Evolutionary conservation across 2,329 filamentous ascomycete genomes (phyloP), one percentile per base, ranked within the genome.

Genomic region (Xylariaceae sp.): DNA sequence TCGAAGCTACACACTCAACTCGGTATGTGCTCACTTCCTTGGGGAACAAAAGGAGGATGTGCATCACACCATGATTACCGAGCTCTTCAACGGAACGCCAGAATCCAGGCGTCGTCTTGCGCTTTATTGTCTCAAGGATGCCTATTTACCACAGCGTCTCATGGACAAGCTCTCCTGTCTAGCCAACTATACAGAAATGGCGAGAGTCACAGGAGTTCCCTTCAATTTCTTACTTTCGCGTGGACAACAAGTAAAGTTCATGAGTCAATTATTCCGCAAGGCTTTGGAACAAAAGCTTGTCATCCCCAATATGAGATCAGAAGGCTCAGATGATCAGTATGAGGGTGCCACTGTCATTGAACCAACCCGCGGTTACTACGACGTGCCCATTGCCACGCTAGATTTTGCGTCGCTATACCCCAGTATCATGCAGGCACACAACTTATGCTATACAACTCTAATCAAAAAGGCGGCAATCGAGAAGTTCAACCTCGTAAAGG

Each of bases 111-210:
- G 95, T 61, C 85, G 94, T 71, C 73, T 99, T 43, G 94, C 94
- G 1, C 82, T 99, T 1, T 99, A 99, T 74, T 99, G 94, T 71
- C 71, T 99, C 58, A 99, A 99, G 70, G 95, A 99, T 73, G 94
- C 94, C 0, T 99, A 96, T 62, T 77, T 99, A 3, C 94, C 94
- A 1, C 91, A 97, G 64, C 77, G 95, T 52, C 71, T 99, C 45
- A 91, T 99, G 85, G 94, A 99, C 66, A 99, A 99, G 69, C 77
- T 99, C 22, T 97, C 95, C 65, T 97, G 94, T 70, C 76, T 99
- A n/a, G 88, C 96, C 71, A 99, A 99, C 67, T 97, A 97, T 64
- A 97, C 94, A 0, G 94, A 99, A 72, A 99, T 99, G 94, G 92
- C 94, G 50, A 94, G 94, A 82, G 94, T 99, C 71, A 99, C 95